Evolutionary conservation across 139 green algal species (phyloP).

Genomic region (Trebouxia sp.): DNA sequence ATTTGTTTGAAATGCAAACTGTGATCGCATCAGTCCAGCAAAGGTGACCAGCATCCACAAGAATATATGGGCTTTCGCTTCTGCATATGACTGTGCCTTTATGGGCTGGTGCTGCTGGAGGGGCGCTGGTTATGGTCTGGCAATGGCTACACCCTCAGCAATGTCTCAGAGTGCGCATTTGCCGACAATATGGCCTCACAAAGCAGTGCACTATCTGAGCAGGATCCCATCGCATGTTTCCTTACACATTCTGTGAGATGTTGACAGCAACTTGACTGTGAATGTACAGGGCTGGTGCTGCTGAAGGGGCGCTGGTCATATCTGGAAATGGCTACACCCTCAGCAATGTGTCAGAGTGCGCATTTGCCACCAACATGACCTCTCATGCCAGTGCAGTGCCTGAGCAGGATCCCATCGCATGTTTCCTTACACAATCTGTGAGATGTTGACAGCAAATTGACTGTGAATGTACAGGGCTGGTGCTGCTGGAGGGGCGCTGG

Average conservation of each 20-base stretch:
- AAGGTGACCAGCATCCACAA: too few species aligned
- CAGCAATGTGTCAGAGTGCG: background rate
- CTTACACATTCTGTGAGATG: background rate
- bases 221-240: background rate
- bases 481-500: background rate
- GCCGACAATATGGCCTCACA: too few species aligned
- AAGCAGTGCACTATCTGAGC: too few species aligned
- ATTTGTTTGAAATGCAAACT: too few species aligned
- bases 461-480: background rate
- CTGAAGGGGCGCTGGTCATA: background rate
- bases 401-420: too few species aligned
- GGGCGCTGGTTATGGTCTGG: too few species aligned
- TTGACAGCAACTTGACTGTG: background rate
- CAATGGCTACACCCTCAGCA: too few species aligned
- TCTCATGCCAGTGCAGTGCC: too few species aligned
- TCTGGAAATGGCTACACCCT: slow-evolving; percentile 14
- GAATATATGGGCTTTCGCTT: too few species aligned
- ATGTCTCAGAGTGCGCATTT: too few species aligned
- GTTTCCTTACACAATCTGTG: background rate
- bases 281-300: background rate
- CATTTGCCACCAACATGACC: background rate
- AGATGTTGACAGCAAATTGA: background rate
- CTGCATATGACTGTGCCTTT: too few species aligned
- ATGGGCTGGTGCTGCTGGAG: background rate
- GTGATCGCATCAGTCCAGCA: too few species aligned